These are phyloP conservation scores for Dioszegia aurantiaca DNA, from an alignment of 768 basidiomycete genomes.

Conservation along the genomic window DNA sequence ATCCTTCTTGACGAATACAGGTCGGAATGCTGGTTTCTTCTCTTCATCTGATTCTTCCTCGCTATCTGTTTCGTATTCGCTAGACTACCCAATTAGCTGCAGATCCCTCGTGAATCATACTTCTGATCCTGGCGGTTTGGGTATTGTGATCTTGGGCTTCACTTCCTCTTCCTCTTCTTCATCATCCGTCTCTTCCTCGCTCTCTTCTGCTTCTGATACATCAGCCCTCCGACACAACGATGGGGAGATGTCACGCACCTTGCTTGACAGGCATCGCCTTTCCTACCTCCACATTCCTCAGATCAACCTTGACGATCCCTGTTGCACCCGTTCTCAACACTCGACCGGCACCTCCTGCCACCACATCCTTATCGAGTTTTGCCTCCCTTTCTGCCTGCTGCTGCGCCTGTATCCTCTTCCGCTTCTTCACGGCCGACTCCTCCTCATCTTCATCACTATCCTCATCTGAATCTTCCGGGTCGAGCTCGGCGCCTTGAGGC, in stretches of 20 bases:
- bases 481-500: slow-evolving; percentile 32
- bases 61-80: slow-evolving; percentile 81
- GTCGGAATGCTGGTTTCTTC: slow-evolving; percentile 76
- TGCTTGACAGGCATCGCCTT: slow-evolving; percentile 22
- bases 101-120: slow-evolving; percentile 20
- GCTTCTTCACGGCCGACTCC: slow-evolving; percentile 7
- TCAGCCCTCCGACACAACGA: background rate
- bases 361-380: slow-evolving; percentile 27
- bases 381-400: slow-evolving; percentile 5
- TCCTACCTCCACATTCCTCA: slow-evolving; percentile 46
- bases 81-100: slow-evolving; percentile 56
- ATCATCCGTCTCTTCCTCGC: slow-evolving; percentile 41
- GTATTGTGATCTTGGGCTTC: slow-evolving; percentile 15
- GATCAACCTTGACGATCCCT: slow-evolving; percentile 37
- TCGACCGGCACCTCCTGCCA: slow-evolving; percentile 49
- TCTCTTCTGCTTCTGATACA: slow-evolving; percentile 18
- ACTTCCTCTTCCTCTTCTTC: slow-evolving; percentile 43
- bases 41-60: slow-evolving; percentile 59
- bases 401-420: slow-evolving; percentile 13
- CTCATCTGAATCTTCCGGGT: slow-evolving; percentile 38
- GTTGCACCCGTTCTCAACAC: slow-evolving; percentile 24
- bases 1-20: slow-evolving; percentile 84
- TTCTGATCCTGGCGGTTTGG: slow-evolving; percentile 26
- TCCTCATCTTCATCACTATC: slow-evolving; percentile 30
- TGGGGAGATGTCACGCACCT: slow-evolving; percentile 14